Base-by-base conservation (phyloP, 441 rosid species). In the Hura crepitans region DNA sequence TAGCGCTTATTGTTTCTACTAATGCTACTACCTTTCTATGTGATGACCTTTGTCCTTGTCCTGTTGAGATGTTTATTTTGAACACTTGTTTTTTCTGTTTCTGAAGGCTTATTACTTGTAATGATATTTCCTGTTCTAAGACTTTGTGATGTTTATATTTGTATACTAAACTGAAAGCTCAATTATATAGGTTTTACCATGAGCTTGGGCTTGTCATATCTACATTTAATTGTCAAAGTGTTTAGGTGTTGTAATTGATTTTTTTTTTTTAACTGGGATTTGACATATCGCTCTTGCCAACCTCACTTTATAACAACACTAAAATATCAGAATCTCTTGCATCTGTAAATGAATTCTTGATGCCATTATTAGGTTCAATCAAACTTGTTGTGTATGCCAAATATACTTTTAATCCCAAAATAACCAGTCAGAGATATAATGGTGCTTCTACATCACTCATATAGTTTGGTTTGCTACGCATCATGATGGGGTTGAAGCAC, bases 111-210 rank as follows among this genome's bases (percentile, higher is more conserved):
- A n/a, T n/a, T n/a, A n/a, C n/a, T n/a, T n/a, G n/a, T n/a, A n/a
- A 13, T 49, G 57, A 28, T 57, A 49, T 65, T 47, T 49, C 69
- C 25, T 64, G 39, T 64, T 27, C n/a, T 4, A 25, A 47, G 12
- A 11, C 23, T 17, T 64, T 15, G 20, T 25, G 62, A 28, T 28
- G 37, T 50, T 50, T 58, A 30, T 5, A 30, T 15, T 58, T 58
- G 33, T 15, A 56, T 12, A 15, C 6, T 2, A 10, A 58, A 58
- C n/a, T 31, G 20, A 20, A 18, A 51, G 22, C 23, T 22, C 20
- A 13, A 22, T 12, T 51, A 7, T 51, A 22, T 51, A 22, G 56
- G 56, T 51, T 51, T 22, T 51, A 51, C 28, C 56, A 6, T 51
- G 56, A 51, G 13, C 28, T 11, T 20, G 28, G 0, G 23, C 56